Evolutionary conservation across 2,329 filamentous ascomycete species (phyloP).

Genomic region (Pseudocercospora ulei): DNA sequence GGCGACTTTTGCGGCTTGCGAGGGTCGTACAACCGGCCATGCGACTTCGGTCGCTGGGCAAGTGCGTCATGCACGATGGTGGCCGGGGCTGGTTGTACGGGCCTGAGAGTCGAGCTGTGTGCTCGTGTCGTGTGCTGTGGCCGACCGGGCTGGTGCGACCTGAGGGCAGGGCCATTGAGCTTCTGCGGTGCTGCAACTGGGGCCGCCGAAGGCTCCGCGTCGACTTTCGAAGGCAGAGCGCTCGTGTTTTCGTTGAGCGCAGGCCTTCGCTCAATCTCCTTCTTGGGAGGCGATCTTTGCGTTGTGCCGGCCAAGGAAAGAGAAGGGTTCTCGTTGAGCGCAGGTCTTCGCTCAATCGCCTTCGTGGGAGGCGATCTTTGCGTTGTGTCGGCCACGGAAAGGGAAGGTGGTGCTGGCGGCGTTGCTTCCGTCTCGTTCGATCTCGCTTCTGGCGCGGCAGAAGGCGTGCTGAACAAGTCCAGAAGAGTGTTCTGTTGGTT

Average conservation of each 20-base stretch:
- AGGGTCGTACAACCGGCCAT: conserved; percentile 24
- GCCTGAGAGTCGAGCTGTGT: neutral
- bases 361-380: conserved; percentile 16
- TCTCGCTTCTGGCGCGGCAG: conserved; percentile 16
- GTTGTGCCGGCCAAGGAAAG: conserved; percentile 22
- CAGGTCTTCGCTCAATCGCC: neutral
- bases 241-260: conserved; percentile 32
- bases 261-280: conserved; percentile 13
- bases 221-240: conserved; percentile 25
- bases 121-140: neutral
- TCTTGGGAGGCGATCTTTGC: conserved; percentile 15
- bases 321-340: conserved; percentile 13
- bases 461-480: conserved; percentile 38
- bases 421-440: conserved; percentile 1
- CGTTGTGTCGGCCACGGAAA: conserved; percentile 20
- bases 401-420: conserved; percentile 17
- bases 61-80: conserved; percentile 7
- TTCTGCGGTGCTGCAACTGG: neutral
- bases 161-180: neutral
- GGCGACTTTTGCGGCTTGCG: conserved; percentile 18
- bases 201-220: conserved; percentile 4
- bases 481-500: conserved; percentile 41
- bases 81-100: conserved; percentile 7
- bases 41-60: conserved; percentile 20
- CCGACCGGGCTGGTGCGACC: neutral